Evolutionary conservation across 345 rosid species (phyloP), one percentile per base, ranked within the genome.

Genomic region (Raphanus sativus): DNA sequence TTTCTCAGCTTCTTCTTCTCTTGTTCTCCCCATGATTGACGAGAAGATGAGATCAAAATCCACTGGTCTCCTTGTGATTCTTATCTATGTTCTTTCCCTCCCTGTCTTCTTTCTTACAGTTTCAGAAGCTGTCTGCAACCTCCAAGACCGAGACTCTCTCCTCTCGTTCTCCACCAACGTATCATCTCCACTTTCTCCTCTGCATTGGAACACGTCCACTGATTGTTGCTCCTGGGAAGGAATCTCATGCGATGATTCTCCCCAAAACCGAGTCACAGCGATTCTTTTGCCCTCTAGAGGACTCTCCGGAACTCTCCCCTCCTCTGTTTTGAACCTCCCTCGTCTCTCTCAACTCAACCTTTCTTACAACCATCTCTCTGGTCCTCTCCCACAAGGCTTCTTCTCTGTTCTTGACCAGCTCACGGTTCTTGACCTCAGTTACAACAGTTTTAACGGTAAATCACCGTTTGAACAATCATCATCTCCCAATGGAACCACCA

Each of bases 201-300:
- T 89, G 76, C 74, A 86, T 73, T 89, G 89, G 90, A 83, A 90
- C 65, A 6, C 82, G n/a, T 62, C 82, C 5, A 72, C 61, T 67
- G 88, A 83, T 52, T 91, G 97, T 75, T 94, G 97, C 75, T 15
- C 26, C 9, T 94, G 97, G 97, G 97, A 91, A 74, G 97, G 97
- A 25, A 81, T 94, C 32, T 13, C 2, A 1, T 91, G 97, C 67
- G 88, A 80, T 65, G 67, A 50, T 8, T 48, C 74, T 34, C 45
- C 83, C 5, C 67, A 77, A 48, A 89, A 75, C 8, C 76, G 93
- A 6, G 91, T 94, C 52, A 74, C 75, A 65, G 73, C 74, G 12
- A 84, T 94, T 36, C 75, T 7, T 80, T 83, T 94, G 26, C 84
- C 92, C n/a, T 84, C 68, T 61, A 80, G 77, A 84, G 86, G 84